Conservation (phyloP, 345 rosid species). For the Eucalyptus sp. region DNA sequence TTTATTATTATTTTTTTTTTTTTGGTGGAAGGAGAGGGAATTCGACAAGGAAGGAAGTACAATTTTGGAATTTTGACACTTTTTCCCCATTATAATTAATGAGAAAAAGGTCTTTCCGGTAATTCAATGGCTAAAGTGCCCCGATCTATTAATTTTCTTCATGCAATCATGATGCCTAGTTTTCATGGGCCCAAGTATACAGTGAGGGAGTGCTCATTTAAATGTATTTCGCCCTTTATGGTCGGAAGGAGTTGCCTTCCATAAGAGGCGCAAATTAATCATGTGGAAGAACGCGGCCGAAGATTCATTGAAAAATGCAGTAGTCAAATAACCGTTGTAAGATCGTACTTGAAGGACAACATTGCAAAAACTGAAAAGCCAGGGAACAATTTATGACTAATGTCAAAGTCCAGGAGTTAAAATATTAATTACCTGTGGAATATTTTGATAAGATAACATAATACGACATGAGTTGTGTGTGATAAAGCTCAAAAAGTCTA, state of each 20-base stretch:
- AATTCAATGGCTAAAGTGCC: neutral
- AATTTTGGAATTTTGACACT: neutral
- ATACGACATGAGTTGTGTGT: fast-evolving
- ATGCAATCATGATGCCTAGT: neutral
- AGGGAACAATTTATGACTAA: neutral
- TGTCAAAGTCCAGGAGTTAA: neutral
- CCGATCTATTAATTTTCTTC: neutral
- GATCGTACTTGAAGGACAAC: neutral
- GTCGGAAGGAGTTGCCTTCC: neutral
- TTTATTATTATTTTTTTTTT: no score
- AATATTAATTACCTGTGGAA: neutral
- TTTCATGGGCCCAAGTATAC: neutral
- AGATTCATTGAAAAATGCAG: neutral
- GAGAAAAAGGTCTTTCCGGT: neutral
- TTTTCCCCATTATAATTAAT: neutral
- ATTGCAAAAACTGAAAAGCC: neutral
- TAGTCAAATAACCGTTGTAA: neutral
- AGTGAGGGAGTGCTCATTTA: neutral
- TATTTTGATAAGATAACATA: neutral
- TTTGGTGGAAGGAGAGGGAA: neutral
- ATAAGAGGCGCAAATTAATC: neutral
- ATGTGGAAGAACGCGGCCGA: neutral
- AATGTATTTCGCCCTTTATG: neutral
- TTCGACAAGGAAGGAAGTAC: neutral
- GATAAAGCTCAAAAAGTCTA: neutral